Evolutionary conservation across 2,329 filamentous ascomycete genomes (phyloP).

Genomic region (Orbilia blumenaviensis): DNA sequence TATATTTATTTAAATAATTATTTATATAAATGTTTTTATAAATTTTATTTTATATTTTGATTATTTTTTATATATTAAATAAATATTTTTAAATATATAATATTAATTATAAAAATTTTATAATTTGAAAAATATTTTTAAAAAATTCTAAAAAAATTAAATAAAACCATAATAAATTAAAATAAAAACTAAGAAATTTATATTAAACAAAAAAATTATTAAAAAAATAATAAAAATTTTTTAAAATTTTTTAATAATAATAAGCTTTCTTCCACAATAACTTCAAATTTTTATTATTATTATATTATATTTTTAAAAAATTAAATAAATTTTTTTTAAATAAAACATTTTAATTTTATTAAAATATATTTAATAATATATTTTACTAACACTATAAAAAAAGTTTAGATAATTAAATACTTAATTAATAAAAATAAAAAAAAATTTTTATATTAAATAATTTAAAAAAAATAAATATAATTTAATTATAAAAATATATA

Average conservation of each 20-base stretch:
- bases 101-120: neutral
- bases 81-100: neutral
- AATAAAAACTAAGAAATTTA: neutral
- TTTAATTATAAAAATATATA: neutral
- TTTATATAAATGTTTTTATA: neutral
- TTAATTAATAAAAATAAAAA: neutral
- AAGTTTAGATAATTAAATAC: neutral
- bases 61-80: slow-evolving; percentile 1
- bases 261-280: neutral
- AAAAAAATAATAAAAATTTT: neutral
- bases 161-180: neutral
- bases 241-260: neutral
- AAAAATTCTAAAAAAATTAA: neutral
- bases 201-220: neutral
- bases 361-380: neutral
- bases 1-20: neutral
- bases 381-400: neutral
- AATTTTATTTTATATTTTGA: neutral
- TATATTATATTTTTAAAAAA: neutral
- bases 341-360: neutral
- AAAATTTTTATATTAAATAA: neutral
- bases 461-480: neutral
- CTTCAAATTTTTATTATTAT: neutral
- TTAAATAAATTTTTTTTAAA: neutral
- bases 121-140: neutral